Base-by-base conservation (phyloP, 2,329 filamentous ascomycete species). In the Cordyceps javanica region DNA sequence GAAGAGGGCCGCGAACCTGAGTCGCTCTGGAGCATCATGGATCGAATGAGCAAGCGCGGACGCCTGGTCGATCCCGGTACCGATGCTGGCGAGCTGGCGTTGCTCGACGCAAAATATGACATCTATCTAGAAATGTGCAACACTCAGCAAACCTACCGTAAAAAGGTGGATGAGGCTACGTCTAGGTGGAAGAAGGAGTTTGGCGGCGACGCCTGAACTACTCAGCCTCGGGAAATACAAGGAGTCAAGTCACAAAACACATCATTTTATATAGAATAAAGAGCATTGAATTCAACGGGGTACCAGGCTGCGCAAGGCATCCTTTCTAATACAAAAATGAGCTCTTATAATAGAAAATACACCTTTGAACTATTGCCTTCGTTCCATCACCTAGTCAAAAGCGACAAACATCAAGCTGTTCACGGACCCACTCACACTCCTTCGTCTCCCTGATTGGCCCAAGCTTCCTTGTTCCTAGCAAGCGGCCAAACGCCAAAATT, bases 11-110 rank as follows among this genome's bases (percentile, higher is more conserved):
- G 90, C 45, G 86, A 87, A 66, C 92, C 89, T 0, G 92, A 97
- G 76, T 83, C 88, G 41, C 77, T 99, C 61, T 99, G 94, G 94
- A 83, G 86, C 64, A 97, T 99, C 70, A 99, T 99, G 94, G 90
- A 96, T 72, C 85, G 91, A 58, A 94, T 97, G 87, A 96, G 90
- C 76, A 96, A 97, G 79, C 88, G 91, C 9, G 94, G 93, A 32
- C 90, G 87, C 66, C 83, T 91, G 50, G 88, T 97, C 2, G 80
- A 86, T 71, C 91, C 93, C 0, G 85, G 85, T 23, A 82, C 79
- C 55, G 83, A 95, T 69, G 74, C 77, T 59, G 81, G 82, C 11
- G 88, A 96, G 78, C 92, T 89, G 78, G 84, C 83, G 68, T 75
- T 99, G 63, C 76, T 99, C 54, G 80, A 89, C 65, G 88, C 87